Evolutionary conservation across 2,329 filamentous ascomycete genomes (phyloP).

Genomic region (Gliomastix tumulicola): DNA sequence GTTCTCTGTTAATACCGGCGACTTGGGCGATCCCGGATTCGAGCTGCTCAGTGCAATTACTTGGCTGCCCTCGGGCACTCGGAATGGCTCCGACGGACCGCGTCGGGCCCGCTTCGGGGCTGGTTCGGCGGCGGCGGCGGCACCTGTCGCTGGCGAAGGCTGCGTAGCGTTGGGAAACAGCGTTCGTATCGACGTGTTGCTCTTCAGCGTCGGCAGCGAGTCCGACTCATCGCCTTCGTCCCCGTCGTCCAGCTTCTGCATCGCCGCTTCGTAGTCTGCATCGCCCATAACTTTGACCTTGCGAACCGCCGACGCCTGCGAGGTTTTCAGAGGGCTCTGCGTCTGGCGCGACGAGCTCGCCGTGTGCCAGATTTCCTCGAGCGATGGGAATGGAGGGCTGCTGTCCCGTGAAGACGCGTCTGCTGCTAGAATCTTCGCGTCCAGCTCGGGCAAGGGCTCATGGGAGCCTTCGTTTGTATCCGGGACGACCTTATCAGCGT

Average conservation of each 20-base stretch:
- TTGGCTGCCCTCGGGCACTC: constrained; percentile 4
- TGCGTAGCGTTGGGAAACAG: constrained; percentile 26
- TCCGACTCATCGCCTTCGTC: constrained; percentile 24
- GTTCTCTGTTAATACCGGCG: background rate
- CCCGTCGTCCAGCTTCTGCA: constrained; percentile 31
- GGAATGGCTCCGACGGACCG: too few relatives aligned
- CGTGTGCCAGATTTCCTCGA: constrained; percentile 32
- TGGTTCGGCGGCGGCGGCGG: too few relatives aligned
- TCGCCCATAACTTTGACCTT: constrained; percentile 18
- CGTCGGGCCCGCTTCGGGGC: too few relatives aligned
- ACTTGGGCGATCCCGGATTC: background rate
- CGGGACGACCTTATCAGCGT: background rate
- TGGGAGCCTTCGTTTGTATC: too few relatives aligned
- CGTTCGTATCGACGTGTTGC: constrained; percentile 14
- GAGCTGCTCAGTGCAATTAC: constrained; percentile 2
- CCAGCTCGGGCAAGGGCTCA: too few relatives aligned
- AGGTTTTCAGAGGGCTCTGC: constrained; percentile 22
- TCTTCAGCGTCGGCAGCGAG: constrained; percentile 7
- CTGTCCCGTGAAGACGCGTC: too few relatives aligned
- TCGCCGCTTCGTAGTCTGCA: constrained; percentile 34
- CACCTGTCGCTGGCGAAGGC: too few relatives aligned
- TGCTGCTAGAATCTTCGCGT: too few relatives aligned
- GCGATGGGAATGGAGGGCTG: too few relatives aligned
- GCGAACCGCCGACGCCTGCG: constrained; percentile 14
- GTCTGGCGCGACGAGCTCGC: constrained; percentile 27